Base-by-base conservation (phyloP, 176 grass and related monocot species). In the Oryza punctata region DNA sequence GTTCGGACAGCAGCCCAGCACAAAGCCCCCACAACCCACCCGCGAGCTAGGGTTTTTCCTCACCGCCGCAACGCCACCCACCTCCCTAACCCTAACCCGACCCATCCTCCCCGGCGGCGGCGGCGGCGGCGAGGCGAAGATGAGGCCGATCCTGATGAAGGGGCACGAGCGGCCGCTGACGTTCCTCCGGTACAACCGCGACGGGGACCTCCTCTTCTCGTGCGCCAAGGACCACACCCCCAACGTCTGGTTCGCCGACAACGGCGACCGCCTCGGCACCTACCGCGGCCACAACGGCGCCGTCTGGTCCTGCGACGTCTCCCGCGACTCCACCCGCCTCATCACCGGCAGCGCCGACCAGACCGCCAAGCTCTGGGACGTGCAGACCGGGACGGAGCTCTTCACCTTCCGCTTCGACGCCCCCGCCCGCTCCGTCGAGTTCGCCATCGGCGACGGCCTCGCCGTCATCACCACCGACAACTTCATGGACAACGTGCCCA, bases 261-360 rank as follows among this genome's bases (percentile, higher is more conserved):
- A 94, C 50, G 93, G 93, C 46, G 83, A 98, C 47, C 85, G 93
- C 9, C 91, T 95, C 6, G 93, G 96, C 8, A 98, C 93, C 65
- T 98, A 92, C 80, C 93, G 96, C n/a, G 93, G 96, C 47, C 96
- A 98, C 82, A 95, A 98, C 69, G 96, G 96, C 57, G 96, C 93
- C 63, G 95, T 98, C 5, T 94, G 95, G 92, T 90, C 88, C 66
- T 98, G 92, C 85, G 92, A 93, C 63, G 89, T 91, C 35, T 98
- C 95, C 68, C 86, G 91, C 90, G 90, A 95, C 73, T 98, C 95
- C 13, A 81, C 77, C 13, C 91, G 68, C 52, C 89, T 98, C 43
- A 67, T 98, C 47, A 98, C 96, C 0, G 93, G 73, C 5, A 93
- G 90, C 87, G 93, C 96, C 18, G 93, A 95, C 60, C 91, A 93